Base-by-base conservation (phyloP, 2,329 filamentous ascomycete species). In the Leptodontidium sp. region DNA sequence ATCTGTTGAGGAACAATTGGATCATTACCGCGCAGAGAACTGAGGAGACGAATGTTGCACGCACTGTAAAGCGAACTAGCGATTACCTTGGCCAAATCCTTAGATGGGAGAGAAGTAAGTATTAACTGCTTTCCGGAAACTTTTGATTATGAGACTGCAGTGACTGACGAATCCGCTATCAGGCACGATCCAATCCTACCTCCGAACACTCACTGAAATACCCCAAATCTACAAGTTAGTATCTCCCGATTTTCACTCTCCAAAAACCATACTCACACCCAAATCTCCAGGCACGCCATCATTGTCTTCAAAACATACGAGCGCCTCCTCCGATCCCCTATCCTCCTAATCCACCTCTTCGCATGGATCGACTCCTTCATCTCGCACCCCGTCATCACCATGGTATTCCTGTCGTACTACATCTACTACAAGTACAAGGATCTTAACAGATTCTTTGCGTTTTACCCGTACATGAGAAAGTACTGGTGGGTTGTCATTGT, bases 401-500 rank as follows among this genome's bases (percentile, higher is more conserved):
- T 49, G 15, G 17, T 21, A 6, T 38, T 62, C n/a, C 38, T 57
- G 9, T 24, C 49, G 0, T 62, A 57, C 38, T 67, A 67, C 26
- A 29, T 45, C 14, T 43, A 55, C 49, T 26, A 29, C 24, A 62
- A 57, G 47, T 53, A 62, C 38, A 21, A 40, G 24, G 38, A 53
- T 4, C 26, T 62, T 58, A 29, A 26, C 3, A 49, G 6, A 9
- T 62, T 58, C 49, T 24, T 67, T 7, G 35, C 12, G 0, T 40
- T 47, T 1, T 67, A 67, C 38, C 65, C 65, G 5, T 62, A 67
- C 45, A 67, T 67, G 65, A 32, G 15, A 7, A 62, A 57, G 24
- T 38, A 62, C 24, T 61, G 49, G 35, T 62, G 38, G 47, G 35
- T 59, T 47, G 58, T 50, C 11, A 43, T 67, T 8, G 9, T 57